Evolutionary conservation across 2,329 filamentous ascomycete species (phyloP).

Genomic region (Claviceps spartinae): DNA sequence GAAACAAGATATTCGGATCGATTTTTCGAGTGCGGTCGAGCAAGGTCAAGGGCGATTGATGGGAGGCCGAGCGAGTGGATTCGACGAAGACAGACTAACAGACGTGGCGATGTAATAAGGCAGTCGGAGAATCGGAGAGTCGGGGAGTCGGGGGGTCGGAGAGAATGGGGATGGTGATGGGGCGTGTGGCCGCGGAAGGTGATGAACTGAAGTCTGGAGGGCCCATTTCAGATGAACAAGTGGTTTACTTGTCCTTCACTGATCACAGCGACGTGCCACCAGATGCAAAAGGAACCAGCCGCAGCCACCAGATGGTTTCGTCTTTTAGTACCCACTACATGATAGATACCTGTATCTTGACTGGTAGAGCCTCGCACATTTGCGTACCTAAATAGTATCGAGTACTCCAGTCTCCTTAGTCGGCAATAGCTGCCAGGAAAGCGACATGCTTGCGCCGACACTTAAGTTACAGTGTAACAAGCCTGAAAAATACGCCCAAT

Average conservation of each 20-base stretch:
- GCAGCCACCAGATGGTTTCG: neutral
- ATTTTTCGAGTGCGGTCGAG: neutral
- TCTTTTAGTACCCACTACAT: neutral
- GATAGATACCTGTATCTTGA: too few species aligned
- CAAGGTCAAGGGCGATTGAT: too few species aligned
- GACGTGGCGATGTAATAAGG: neutral
- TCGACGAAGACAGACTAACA: neutral
- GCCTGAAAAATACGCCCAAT: too few species aligned
- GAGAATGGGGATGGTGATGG: slow-evolving; percentile 1
- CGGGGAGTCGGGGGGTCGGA: too few species aligned
- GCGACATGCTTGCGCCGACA: too few species aligned
- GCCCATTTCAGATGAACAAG: neutral
- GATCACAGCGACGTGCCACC: too few species aligned
- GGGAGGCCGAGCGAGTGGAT: neutral
- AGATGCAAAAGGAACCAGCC: neutral
- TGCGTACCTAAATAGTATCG: too few species aligned
- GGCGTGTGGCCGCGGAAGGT: neutral
- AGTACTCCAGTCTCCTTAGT: too few species aligned
- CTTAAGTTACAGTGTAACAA: too few species aligned
- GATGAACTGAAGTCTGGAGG: neutral
- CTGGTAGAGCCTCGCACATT: too few species aligned
- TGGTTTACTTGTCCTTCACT: slow-evolving; percentile 1
- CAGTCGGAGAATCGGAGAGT: slow-evolving; percentile 2
- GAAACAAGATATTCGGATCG: neutral
- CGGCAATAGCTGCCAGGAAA: too few species aligned